Base-by-base conservation (phyloP, 108 stramenopile species). In the Seminavis robusta region DNA sequence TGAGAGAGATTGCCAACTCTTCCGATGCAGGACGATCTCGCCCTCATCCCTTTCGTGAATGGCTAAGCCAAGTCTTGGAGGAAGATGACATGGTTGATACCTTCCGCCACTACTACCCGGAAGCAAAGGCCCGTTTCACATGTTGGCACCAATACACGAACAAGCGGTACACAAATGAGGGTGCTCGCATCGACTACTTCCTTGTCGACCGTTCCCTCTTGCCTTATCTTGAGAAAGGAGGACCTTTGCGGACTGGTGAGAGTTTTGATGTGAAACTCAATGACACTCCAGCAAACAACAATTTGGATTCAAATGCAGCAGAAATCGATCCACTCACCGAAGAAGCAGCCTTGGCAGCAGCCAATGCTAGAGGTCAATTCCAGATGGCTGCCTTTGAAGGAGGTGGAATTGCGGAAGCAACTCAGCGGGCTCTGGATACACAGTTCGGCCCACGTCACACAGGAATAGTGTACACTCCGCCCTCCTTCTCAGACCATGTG, bases 391-490 rank as follows among this genome's bases (percentile, higher is more conserved):
- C 86, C 15, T 96, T 85, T 76, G 54, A 73, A 11, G 95, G 95
- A 33, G 95, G 86, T 20, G 95, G 95, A 3, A 92, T 95, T 27
- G 71, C 71, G 3, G 52, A 61, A 15, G 81, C 85, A 6, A 48
- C 86, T 33, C 74, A 79, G 61, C 21, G 41, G 33, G 85, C 81
- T 21, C 57, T 94, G 40, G 79, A 90, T 52, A 74, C 80, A 7
- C 95, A 94, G 49, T 87, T 91, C 50, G 77, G 79, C 15, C 17
- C 15, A 32, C 63, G 85, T 11, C 91, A 93, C 42, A 93, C 84
- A 15, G 92, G 93, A n/a, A 91, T 94, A 48, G 72, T 94, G 2
- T 94, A 96, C 59, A 94, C 93, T 0, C 91, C 93, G 10, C 95
- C 95, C 24, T 71, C 81, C 0, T 94, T 88, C 40, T 88, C 85